A percentile compares a stretch with the other conserved stretches of the same genome.
Conservation (phyloP, 148 eudicot species). For the Bassia scoparia region DNA sequence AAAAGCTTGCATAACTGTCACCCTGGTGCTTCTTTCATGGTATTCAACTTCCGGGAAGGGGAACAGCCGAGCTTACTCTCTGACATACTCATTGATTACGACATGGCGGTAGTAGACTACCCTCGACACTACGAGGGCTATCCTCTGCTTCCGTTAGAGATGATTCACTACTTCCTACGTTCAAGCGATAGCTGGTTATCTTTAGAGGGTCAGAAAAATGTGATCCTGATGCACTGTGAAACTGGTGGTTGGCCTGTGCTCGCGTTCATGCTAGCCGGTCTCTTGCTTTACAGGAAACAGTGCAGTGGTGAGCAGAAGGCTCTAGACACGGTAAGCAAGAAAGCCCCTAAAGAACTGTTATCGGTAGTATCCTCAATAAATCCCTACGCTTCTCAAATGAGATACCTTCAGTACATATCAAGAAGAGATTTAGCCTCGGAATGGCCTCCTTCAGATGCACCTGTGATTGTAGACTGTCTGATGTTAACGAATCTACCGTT, state of each 20-base stretch:
- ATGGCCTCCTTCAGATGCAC: constrained; percentile 50
- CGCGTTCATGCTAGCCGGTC: constrained; percentile 65
- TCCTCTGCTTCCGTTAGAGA: constrained; percentile 52
- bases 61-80: constrained; percentile 44
- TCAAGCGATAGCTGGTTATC: constrained; percentile 65
- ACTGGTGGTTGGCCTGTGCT: constrained; percentile 71
- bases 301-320: constrained; percentile 55
- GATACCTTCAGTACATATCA: constrained; percentile 59
- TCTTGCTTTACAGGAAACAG: constrained; percentile 54
- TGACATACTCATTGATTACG: constrained; percentile 47
- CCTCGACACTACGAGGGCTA: constrained; percentile 55
- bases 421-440: constrained; percentile 37
- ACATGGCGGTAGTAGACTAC: constrained; percentile 64
- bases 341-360: constrained; percentile 49
- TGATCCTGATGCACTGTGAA: constrained; percentile 67
- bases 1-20: constrained; percentile 40
- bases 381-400: constrained; percentile 54
- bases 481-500: constrained; percentile 49
- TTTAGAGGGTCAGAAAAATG: constrained; percentile 46
- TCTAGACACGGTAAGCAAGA: constrained; percentile 52
- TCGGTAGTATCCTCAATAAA: constrained; percentile 39
- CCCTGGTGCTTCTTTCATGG: constrained; percentile 63
- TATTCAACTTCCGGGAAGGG: constrained; percentile 53
- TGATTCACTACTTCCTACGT: constrained; percentile 53
- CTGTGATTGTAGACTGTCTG: constrained; percentile 45